phyloP scores from a whole-genome alignment of 768 basidiomycete genomes.

The Lactarius deliciosus region DNA sequence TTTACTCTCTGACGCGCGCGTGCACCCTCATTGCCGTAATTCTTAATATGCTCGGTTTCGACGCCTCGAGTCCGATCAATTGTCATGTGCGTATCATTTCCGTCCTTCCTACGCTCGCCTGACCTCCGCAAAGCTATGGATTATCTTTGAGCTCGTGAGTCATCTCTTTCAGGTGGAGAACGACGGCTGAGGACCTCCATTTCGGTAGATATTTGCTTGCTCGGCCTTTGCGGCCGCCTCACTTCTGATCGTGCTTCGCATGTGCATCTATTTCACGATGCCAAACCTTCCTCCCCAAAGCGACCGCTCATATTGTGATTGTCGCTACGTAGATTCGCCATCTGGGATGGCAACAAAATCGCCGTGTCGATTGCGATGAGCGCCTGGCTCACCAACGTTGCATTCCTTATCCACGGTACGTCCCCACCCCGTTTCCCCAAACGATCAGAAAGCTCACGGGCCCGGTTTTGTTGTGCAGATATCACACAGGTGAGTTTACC shows the following conservation, averaged over 20 bases:
- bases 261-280: background rate
- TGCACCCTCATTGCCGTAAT: slow-evolving; percentile 3
- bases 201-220: background rate
- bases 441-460: too few relatives aligned
- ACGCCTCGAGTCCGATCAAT: background rate
- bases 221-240: background rate
- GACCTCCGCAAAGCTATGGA: background rate
- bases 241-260: slow-evolving; percentile 15
- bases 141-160: slow-evolving; percentile 1
- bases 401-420: slow-evolving; percentile 9
- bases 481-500: background rate
- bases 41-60: slow-evolving; percentile 3
- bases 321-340: background rate
- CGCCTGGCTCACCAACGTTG: slow-evolving; percentile 2
- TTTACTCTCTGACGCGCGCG: slow-evolving; percentile 22
- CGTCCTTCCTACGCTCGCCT: background rate
- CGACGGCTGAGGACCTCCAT: background rate
- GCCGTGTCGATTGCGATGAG: background rate
- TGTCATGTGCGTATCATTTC: slow-evolving; percentile 12
- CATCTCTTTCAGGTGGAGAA: background rate
- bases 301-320: background rate
- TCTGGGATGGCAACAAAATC: slow-evolving; percentile 8
- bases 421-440: too few relatives aligned
- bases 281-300: background rate
- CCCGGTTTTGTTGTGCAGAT: background rate